These are phyloP conservation scores for Aspergillus fijiensis DNA, from an alignment of 2,329 filamentous ascomycete species.

Conservation along the genomic window DNA sequence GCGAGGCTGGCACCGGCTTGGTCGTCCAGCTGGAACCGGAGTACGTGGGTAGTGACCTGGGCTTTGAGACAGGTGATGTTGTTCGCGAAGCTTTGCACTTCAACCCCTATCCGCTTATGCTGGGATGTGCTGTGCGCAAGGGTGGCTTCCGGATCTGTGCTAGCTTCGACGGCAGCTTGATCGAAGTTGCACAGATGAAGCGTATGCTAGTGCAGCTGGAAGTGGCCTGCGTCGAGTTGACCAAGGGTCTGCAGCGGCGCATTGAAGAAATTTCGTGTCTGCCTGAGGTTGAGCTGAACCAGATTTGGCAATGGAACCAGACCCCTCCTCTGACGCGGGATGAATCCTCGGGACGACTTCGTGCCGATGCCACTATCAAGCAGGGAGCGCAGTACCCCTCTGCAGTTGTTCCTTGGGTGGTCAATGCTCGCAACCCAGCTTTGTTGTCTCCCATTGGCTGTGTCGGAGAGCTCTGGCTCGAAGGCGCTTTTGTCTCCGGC, in stretches of 20 bases:
- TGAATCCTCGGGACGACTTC: constrained; percentile 23
- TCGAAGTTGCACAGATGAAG: constrained; percentile 39
- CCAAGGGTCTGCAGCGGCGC: constrained; percentile 25
- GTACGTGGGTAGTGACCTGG: constrained; percentile 38
- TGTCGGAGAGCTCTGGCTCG: constrained; percentile 42
- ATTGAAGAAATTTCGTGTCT: constrained; percentile 41
- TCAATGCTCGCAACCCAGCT: constrained; percentile 31
- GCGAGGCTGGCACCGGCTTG: constrained; percentile 36
- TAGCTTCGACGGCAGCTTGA: constrained; percentile 44
- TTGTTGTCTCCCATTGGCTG: constrained; percentile 45
- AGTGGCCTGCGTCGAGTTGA: constrained; percentile 28
- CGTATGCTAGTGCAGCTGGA: constrained; percentile 39
- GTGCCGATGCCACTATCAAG: constrained; percentile 21
- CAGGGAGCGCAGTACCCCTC: constrained; percentile 36
- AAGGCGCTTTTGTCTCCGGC: constrained; percentile 35
- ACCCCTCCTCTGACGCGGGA: constrained; percentile 38
- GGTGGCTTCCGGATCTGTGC: constrained; percentile 46
- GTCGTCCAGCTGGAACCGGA: constrained; percentile 44
- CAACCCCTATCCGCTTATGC: constrained; percentile 52
- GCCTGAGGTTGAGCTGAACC: constrained; percentile 37
- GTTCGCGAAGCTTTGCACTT: constrained; percentile 42
- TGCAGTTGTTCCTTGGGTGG: constrained; percentile 30
- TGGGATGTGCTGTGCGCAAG: constrained; percentile 47
- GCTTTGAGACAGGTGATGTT: constrained; percentile 37
- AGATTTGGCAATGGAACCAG: constrained; percentile 48